Evolutionary conservation across 768 basidiomycete genomes (phyloP).

Genomic region (Amylocystis lapponica): DNA sequence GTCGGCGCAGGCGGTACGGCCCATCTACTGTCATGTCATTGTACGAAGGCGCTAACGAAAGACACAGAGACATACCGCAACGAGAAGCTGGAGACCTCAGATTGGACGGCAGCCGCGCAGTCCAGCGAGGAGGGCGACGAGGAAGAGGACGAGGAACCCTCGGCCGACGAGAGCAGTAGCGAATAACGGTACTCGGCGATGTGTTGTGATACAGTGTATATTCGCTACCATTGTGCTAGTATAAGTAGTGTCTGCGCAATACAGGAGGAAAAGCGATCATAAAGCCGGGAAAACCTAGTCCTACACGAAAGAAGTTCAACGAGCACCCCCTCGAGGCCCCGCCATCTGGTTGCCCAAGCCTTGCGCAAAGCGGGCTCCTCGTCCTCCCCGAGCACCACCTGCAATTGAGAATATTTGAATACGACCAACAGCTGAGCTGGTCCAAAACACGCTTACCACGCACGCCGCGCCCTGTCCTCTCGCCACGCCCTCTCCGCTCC

Average conservation of each 20-base stretch:
- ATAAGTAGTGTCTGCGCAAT: too few species aligned
- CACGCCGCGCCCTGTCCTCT: slow-evolving; percentile 53
- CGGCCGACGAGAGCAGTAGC: background rate
- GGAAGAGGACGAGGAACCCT: slow-evolving; percentile 21
- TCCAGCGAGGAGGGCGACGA: slow-evolving; percentile 21
- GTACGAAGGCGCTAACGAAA: background rate
- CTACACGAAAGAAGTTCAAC: slow-evolving; percentile 11
- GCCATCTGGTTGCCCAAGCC: slow-evolving; percentile 80
- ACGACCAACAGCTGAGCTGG: background rate
- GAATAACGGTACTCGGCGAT: background rate
- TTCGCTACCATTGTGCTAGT: too few species aligned
- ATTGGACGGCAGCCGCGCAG: slow-evolving; percentile 41
- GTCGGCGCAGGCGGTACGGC: slow-evolving; percentile 51
- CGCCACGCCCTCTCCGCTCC: slow-evolving; percentile 71
- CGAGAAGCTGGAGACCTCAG: slow-evolving; percentile 51
- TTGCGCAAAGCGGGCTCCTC: slow-evolving; percentile 78
- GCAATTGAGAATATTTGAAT: slow-evolving; percentile 4
- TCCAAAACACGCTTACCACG: slow-evolving; percentile 40
- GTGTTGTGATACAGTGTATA: too few species aligned
- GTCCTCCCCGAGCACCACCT: slow-evolving; percentile 61
- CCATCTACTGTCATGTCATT: background rate
- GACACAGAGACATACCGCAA: slow-evolving; percentile 46
- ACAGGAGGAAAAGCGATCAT: slow-evolving; percentile 11
- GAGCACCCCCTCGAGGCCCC: slow-evolving; percentile 24
- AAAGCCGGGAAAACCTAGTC: background rate